Percentiles rank a stretch among this genome's conserved stretches.
Conservation (phyloP, 2,329 filamentous ascomycete species). For the Cordyceps tenuipes region DNA sequence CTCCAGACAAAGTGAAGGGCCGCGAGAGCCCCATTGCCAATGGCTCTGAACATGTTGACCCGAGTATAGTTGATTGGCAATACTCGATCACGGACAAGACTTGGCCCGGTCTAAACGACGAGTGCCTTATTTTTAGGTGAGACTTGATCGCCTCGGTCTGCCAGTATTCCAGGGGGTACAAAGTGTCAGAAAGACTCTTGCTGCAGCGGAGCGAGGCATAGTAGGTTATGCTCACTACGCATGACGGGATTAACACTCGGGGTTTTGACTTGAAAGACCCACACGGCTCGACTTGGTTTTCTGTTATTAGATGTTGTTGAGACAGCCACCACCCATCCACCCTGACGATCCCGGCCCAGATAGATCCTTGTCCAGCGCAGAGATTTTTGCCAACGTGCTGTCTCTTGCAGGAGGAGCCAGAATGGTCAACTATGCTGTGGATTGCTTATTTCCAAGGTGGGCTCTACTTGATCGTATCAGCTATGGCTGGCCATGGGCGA, state of each 20-base stretch:
- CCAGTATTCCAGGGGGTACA: neutral
- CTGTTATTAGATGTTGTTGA: neutral
- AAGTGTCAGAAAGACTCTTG: neutral
- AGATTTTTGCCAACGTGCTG: neutral
- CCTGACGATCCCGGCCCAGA: neutral
- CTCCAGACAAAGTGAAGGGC: constrained; percentile 13
- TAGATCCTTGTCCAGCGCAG: neutral
- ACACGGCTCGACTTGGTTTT: neutral
- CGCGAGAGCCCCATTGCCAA: neutral
- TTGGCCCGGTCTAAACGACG: neutral
- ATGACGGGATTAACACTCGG: neutral
- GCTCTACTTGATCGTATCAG: neutral
- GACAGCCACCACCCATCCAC: neutral
- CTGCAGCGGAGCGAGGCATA: neutral
- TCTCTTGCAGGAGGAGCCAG: neutral
- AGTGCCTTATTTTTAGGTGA: constrained; percentile 1
- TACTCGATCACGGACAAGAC: neutral
- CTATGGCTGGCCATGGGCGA: neutral
- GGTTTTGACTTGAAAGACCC: neutral
- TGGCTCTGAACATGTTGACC: neutral
- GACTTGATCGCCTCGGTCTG: neutral
- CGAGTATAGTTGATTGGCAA: neutral
- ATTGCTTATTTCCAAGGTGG: neutral
- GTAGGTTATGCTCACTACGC: neutral
- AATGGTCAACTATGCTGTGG: neutral